A percentile compares a stretch with the other conserved stretches of the same genome.
Evolutionary conservation across 768 basidiomycete genomes (phyloP).

Genomic region (Melanogaster broomeanus): DNA sequence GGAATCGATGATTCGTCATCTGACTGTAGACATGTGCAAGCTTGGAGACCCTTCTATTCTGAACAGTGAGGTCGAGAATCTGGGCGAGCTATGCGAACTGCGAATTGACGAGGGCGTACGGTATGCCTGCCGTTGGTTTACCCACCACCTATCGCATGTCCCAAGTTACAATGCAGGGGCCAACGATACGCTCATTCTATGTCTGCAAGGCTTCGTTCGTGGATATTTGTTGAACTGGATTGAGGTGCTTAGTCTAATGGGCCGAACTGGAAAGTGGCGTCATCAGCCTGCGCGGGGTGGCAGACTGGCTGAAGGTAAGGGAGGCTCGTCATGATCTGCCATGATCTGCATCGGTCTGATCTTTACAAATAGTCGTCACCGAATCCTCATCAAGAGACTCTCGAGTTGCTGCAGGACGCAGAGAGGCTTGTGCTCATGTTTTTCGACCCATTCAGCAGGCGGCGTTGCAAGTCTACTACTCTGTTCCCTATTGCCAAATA

Average conservation of each 20-base stretch:
- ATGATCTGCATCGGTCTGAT: neutral
- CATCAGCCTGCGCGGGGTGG: conserved; percentile 9
- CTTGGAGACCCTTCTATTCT: conserved; percentile 10
- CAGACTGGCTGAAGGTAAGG: conserved; percentile 15
- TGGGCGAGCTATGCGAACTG: conserved; percentile 11
- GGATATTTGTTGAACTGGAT: conserved; percentile 16
- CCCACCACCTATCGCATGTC: conserved; percentile 15
- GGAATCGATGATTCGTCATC: conserved; percentile 15
- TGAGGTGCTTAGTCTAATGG: conserved; percentile 19
- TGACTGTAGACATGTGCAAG: conserved; percentile 13
- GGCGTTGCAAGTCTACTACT: conserved; percentile 17
- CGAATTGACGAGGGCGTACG: conserved; percentile 13
- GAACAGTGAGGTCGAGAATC: conserved; percentile 14
- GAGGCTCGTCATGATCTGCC: neutral
- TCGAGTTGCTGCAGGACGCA: conserved; percentile 14
- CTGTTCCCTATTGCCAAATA: conserved; percentile 11
- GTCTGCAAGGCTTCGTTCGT: conserved; percentile 11
- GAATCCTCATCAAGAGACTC: conserved; percentile 4
- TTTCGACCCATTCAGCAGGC: conserved; percentile 20
- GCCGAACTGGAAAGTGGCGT: conserved; percentile 16
- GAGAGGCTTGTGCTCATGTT: conserved; percentile 19
- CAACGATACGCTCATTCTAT: conserved; percentile 6
- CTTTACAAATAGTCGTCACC: conserved; percentile 6
- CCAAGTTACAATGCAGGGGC: conserved; percentile 1
- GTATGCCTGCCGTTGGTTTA: conserved; percentile 22